A percentile compares a stretch with the other conserved stretches of the same genome.
Conservation (phyloP, 2,329 filamentous ascomycete genomes). For the Penicillium nordicum region DNA sequence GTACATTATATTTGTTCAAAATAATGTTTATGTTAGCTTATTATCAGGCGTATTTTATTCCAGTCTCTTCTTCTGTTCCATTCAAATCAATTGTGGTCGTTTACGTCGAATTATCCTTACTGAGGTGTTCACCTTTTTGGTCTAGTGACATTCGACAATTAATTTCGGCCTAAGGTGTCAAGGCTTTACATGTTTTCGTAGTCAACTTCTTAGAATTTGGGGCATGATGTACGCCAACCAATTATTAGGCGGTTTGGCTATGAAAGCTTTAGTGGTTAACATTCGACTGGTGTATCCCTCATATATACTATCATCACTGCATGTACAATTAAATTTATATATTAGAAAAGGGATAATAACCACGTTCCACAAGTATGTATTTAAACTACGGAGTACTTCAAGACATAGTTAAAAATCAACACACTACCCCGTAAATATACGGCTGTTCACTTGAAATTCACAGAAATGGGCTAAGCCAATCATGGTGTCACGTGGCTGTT, state of each 20-base stretch:
- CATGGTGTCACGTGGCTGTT: conserved; percentile 4
- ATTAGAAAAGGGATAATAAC: not conserved
- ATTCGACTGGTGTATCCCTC: not conserved
- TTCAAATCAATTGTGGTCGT: not conserved
- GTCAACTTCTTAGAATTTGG: not conserved
- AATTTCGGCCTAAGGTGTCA: not conserved
- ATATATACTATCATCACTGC: not conserved
- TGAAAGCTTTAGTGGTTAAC: no score
- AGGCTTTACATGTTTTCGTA: not conserved
- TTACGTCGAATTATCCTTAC: no score
- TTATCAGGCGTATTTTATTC: not conserved
- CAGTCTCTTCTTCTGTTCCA: no score
- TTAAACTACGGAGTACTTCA: no score
- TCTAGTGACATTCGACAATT: not conserved
- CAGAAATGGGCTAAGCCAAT: not conserved
- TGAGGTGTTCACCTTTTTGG: no score
- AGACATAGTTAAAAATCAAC: no score
- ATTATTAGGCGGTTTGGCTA: not conserved
- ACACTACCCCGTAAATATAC: not conserved
- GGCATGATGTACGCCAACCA: no score
- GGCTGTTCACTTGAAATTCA: not conserved
- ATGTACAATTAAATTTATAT: no score
- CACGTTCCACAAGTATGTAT: no score
- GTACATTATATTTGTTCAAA: not conserved
- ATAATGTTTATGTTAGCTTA: no score